phyloP scores from a whole-genome alignment of 2,329 filamentous ascomycete genomes.

The Emericellopsis atlantica region DNA sequence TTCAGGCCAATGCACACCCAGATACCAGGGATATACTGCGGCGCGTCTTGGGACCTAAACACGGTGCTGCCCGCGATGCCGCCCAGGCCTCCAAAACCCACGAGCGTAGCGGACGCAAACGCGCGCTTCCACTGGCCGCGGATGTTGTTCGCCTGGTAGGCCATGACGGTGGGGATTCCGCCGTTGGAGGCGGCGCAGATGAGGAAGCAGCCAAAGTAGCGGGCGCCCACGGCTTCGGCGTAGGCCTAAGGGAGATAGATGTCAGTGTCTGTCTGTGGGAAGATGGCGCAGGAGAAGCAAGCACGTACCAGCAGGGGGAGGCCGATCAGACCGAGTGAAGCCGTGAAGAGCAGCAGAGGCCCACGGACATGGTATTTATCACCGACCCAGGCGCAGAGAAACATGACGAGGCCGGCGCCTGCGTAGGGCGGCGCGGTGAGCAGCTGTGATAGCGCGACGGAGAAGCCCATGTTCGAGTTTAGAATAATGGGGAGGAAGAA shows the following conservation, averaged over 20 bases:
- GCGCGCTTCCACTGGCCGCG: constrained; percentile 12
- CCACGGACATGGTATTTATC: constrained; percentile 9
- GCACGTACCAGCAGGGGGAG: constrained; percentile 5
- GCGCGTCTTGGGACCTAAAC: constrained; percentile 8
- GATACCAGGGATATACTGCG: constrained; percentile 2
- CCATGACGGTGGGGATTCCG: constrained; percentile 6
- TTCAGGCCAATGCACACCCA: no score
- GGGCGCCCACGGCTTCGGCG: constrained; percentile 3
- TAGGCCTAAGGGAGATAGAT: constrained; percentile 1
- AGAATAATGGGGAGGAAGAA: constrained; percentile 12
- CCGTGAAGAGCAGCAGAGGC: constrained; percentile 8
- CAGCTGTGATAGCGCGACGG: constrained; percentile 6
- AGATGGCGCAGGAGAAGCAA: no score
- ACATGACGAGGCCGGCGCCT: constrained; percentile 8
- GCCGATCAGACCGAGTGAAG: constrained; percentile 5
- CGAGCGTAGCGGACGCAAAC: constrained; percentile 8
- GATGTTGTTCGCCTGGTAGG: constrained; percentile 11
- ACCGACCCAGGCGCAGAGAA: constrained; percentile 6
- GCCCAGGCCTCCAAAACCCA: constrained; percentile 9
- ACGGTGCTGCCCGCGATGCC: constrained; percentile 9
- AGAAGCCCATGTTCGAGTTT: constrained; percentile 7
- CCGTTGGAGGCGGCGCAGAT: constrained; percentile 7
- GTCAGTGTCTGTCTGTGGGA: background rate
- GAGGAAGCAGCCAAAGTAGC: constrained; percentile 11
- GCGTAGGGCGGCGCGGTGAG: constrained; percentile 13